Conservation (phyloP, 2,329 filamentous ascomycete genomes). For the Diaporthe velutina region DNA sequence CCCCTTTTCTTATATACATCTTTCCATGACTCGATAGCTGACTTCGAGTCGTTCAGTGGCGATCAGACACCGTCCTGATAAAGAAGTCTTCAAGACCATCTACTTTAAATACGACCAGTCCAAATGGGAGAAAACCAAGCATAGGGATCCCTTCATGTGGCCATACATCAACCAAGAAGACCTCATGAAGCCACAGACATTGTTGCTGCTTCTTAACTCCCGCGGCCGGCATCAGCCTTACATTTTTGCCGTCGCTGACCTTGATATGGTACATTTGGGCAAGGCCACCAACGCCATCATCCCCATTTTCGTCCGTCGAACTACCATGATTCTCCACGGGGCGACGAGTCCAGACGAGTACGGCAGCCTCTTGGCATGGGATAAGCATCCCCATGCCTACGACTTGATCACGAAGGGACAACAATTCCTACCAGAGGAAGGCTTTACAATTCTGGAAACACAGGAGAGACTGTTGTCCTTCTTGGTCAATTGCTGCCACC, state of each 20-base stretch:
- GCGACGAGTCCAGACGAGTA: constrained; percentile 48
- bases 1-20: too few relatives aligned
- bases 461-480: constrained; percentile 63
- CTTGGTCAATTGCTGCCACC: constrained; percentile 59
- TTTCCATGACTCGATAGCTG: background rate
- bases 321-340: constrained; percentile 53
- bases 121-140: constrained; percentile 39
- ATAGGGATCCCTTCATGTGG: constrained; percentile 58
- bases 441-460: constrained; percentile 62
- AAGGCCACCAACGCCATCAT: constrained; percentile 43
- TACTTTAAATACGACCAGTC: too few relatives aligned
- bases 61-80: constrained; percentile 64
- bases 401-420: constrained; percentile 51
- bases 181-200: constrained; percentile 54
- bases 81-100: constrained; percentile 52
- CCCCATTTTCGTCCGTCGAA: constrained; percentile 46
- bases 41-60: constrained; percentile 54
- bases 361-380: constrained; percentile 51
- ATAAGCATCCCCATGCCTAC: constrained; percentile 52
- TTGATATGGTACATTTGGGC: constrained; percentile 49
- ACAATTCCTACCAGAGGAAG: constrained; percentile 60
- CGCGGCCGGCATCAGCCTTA: constrained; percentile 60
- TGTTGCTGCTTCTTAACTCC: constrained; percentile 66
- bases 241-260: constrained; percentile 62
- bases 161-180: constrained; percentile 72